phyloP scores from a whole-genome alignment of 2,329 filamentous ascomycete species.

The Diaporthe australafricana region DNA sequence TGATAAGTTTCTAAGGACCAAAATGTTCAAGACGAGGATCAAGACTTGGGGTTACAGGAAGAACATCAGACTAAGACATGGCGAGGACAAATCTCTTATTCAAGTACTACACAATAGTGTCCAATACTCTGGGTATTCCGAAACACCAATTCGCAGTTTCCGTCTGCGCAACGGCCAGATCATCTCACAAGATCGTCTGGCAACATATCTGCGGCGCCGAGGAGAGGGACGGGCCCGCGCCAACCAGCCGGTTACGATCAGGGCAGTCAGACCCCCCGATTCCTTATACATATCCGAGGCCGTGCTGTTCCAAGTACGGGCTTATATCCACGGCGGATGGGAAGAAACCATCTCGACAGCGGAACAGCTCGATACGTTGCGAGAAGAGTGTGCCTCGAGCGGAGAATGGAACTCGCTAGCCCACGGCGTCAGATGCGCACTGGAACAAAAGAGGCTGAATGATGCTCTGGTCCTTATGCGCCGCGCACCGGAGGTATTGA shows the following conservation, averaged over 20 bases:
- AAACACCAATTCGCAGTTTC: neutral
- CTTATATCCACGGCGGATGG: neutral
- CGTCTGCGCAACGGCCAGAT: conserved; percentile 26
- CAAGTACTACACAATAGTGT: neutral
- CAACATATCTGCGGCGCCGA: conserved; percentile 9
- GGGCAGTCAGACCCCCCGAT: neutral
- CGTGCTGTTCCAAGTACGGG: neutral
- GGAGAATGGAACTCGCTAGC: neutral
- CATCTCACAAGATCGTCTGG: conserved; percentile 21
- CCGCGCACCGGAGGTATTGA: neutral
- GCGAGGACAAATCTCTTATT: conserved; percentile 1
- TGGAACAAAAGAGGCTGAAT: neutral
- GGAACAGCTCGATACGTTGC: neutral
- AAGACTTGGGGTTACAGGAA: conserved; percentile 18
- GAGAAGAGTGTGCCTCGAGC: neutral
- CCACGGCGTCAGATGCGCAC: neutral
- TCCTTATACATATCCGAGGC: neutral
- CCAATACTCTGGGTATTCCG: neutral
- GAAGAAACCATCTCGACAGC: neutral
- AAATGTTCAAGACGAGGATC: conserved; percentile 30
- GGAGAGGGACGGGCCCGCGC: neutral
- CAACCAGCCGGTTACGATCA: neutral
- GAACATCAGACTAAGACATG: conserved; percentile 16
- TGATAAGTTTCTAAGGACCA: conserved; percentile 4
- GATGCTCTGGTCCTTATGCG: conserved; percentile 4